Evolutionary conservation across 1,284 basidiomycete species (phyloP).

Genomic region (Fomitiporia mediterranea): DNA sequence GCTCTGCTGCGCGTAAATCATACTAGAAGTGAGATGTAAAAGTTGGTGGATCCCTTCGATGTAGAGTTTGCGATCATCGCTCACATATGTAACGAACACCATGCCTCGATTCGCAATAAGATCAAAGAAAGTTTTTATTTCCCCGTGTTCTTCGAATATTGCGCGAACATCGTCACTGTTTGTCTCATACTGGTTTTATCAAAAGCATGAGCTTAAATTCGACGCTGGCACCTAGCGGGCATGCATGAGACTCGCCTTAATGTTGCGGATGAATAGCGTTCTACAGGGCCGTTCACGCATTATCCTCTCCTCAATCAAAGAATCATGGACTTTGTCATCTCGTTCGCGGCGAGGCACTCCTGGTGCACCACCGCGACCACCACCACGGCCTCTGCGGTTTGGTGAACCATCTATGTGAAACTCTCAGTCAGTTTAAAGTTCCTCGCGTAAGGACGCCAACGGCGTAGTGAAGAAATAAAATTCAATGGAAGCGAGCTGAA

Average conservation of each 20-base stretch:
- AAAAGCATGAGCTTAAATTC: constrained; percentile 26
- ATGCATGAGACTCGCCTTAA: constrained; percentile 69
- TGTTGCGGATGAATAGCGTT: constrained; percentile 94
- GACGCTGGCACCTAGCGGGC: constrained; percentile 12
- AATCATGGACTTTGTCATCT: constrained; percentile 81
- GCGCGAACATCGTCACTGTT: constrained; percentile 77
- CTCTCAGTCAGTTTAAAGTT: constrained; percentile 12
- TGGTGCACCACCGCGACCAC: constrained; percentile 45
- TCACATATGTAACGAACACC: constrained; percentile 96
- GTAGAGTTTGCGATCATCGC: constrained; percentile 33
- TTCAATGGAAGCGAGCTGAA: not conserved
- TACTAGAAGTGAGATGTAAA: constrained; percentile 48
- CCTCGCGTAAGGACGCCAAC: not conserved
- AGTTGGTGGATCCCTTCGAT: not conserved
- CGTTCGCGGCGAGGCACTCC: constrained; percentile 54
- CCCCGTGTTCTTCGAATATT: constrained; percentile 87
- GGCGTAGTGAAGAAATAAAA: not conserved
- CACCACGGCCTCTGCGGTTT: constrained; percentile 50
- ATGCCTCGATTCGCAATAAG: constrained; percentile 90
- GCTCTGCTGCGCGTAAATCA: constrained; percentile 87
- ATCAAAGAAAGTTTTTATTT: constrained; percentile 97
- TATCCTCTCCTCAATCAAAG: constrained; percentile 84
- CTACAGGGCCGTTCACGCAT: constrained; percentile 91
- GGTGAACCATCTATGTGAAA: constrained; percentile 16
- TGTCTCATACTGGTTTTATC: constrained; percentile 75